phyloP scores from a whole-genome alignment of 148 eudicot species.

The Rhododendron kiyosumense region DNA sequence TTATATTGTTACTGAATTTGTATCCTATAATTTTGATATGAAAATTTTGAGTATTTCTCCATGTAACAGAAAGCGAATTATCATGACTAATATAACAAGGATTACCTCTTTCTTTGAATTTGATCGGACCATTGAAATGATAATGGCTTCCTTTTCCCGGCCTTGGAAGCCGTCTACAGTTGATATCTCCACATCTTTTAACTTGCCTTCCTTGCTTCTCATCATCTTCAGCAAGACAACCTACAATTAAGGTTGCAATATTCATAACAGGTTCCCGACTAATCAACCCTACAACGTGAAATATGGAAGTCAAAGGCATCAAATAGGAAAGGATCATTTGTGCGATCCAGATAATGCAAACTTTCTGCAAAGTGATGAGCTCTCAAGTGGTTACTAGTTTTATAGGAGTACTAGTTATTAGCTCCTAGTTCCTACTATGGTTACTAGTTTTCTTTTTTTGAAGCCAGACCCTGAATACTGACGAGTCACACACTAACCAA shows the following conservation, averaged over 20 bases:
- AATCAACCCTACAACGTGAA: background rate
- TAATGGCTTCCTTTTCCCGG: conserved; percentile 93
- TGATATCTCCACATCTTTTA: conserved; percentile 85
- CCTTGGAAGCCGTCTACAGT: conserved; percentile 99
- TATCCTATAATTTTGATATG: background rate
- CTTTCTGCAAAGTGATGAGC: background rate
- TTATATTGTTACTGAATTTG: background rate
- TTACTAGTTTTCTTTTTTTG: background rate
- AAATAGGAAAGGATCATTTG: background rate
- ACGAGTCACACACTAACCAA: background rate
- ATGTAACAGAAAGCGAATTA: background rate
- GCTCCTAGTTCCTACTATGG: background rate
- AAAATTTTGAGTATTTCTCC: background rate
- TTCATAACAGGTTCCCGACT: background rate
- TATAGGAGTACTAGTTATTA: background rate
- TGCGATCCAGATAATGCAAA: background rate
- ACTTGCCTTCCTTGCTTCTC: conserved; percentile 61
- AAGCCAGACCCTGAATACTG: background rate
- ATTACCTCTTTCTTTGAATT: conserved; percentile 89
- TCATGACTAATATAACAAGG: background rate
- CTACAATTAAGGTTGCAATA: conserved; percentile 28
- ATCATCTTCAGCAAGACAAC: conserved; percentile 76
- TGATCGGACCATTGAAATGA: conserved; percentile 98
- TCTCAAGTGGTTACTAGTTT: background rate
- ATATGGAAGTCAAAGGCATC: background rate